Base-by-base conservation (phyloP, 805 yeast genomes). In the Metschnikowia lachancei region DNA sequence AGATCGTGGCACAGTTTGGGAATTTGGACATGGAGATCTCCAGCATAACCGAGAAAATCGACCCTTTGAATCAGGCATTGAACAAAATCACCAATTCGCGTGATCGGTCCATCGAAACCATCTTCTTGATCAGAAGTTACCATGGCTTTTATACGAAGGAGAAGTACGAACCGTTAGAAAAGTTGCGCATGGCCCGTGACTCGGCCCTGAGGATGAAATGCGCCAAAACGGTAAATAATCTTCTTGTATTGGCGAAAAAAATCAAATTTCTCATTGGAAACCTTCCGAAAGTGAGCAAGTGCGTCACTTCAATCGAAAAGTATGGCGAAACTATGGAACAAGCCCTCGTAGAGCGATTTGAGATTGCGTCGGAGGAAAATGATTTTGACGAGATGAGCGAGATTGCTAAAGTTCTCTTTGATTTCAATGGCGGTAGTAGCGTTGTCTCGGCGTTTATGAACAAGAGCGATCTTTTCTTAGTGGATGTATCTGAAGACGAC, bases 361-460 rank as follows among this genome's bases (percentile, higher is more conserved):
- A 83, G 56, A 72, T 76, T 19, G 88, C 89, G n/a, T 87, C 86
- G 55, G 78, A 81, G 47, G 78, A 77, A 20, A 82, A 81, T 50
- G 84, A 88, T 55, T 77, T 81, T 55, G 70, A 72, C n/a, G 79
- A 78, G 44, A 82, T 94, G 85, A 82, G 79, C 57, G 89, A 83
- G 46, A 77, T 83, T 20, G 88, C 97, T 0, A 80, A 80, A 41
- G 78, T 90, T 14, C 71, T 91, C 41, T 78, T 82, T 43, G 87
- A 82, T 50, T 92, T 83, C 69, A 91, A 92, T 60, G 92, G 89
- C 16, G 97, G 97, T 11, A 75, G 79, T 10, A 82, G 85, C 48
- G 92, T 91, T 8, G 85, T 88, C 8, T 88, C 84, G 60, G 81
- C 84, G 40, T 92, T 87, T 66, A 86, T 91, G 35, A 82, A 81